phyloP scores from a whole-genome alignment of 345 rosid genomes.

The Viola odorata region DNA sequence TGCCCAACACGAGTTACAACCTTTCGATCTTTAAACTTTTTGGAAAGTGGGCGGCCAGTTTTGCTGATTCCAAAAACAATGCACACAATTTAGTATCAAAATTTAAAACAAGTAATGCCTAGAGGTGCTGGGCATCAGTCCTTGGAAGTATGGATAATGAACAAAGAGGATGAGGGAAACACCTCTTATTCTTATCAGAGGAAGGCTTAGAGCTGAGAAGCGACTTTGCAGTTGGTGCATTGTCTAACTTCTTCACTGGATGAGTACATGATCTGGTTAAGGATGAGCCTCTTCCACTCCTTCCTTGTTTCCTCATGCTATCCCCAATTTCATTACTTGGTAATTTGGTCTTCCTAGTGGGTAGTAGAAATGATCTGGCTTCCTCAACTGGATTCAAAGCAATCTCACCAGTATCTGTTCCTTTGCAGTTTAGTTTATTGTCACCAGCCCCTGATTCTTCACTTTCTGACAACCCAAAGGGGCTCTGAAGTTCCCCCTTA shows the following conservation, averaged over 20 bases:
- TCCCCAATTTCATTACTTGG: constrained; percentile 57
- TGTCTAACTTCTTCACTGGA: constrained; percentile 52
- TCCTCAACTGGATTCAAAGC: constrained; percentile 41
- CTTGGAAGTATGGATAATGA: neutral
- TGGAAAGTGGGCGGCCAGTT: constrained; percentile 76
- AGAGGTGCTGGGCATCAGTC: neutral
- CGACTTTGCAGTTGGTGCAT: constrained; percentile 50
- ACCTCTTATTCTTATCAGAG: constrained; percentile 81
- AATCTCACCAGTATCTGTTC: constrained; percentile 47
- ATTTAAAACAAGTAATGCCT: neutral
- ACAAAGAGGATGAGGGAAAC: neutral
- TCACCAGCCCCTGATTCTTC: constrained; percentile 90
- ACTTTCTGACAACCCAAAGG: constrained; percentile 67
- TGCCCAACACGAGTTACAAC: constrained; percentile 47
- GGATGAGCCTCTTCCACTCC: constrained; percentile 54
- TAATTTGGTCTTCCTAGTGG: constrained; percentile 52
- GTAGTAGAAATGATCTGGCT: constrained; percentile 40
- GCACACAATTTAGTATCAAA: constrained; percentile 1
- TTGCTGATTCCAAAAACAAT: constrained; percentile 50
- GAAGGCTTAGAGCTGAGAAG: constrained; percentile 47
- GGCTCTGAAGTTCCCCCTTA: constrained; percentile 56
- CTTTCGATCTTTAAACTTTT: constrained; percentile 79
- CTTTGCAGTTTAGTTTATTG: constrained; percentile 53
- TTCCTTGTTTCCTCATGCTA: constrained; percentile 72
- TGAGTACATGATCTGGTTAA: constrained; percentile 46